Conservation (phyloP, 306 rosid genomes). For the Acacia melanoxylon region DNA sequence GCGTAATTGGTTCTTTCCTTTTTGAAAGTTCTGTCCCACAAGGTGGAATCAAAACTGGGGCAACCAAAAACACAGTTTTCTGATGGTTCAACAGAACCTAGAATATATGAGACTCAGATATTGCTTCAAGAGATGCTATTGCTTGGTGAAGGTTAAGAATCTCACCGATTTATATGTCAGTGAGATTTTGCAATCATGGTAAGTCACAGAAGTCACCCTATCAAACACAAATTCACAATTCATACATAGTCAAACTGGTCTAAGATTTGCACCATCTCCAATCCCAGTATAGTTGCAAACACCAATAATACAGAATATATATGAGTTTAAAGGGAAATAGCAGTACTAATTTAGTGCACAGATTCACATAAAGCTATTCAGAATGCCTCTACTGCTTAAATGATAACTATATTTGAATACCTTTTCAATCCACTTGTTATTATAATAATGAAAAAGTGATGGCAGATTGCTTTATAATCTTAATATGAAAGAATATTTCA, state of each 20-base stretch:
- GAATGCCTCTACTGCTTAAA: neutral
- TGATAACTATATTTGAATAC: neutral
- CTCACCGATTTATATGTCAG: slow-evolving; percentile 49
- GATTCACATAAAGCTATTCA: neutral
- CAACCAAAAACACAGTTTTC: slow-evolving; percentile 53
- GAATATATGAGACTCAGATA: slow-evolving; percentile 38
- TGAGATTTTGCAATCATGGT: slow-evolving; percentile 38
- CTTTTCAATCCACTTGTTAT: neutral
- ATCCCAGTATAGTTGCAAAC: neutral
- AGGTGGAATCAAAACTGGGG: slow-evolving; percentile 48
- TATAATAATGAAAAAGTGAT: neutral
- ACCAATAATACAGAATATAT: neutral
- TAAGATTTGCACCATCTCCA: neutral
- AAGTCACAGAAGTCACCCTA: neutral
- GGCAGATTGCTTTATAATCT: neutral
- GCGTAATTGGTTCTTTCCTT: slow-evolving; percentile 41
- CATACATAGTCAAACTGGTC: neutral
- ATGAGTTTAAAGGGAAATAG: neutral
- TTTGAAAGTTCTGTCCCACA: slow-evolving; percentile 47
- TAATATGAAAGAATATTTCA: neutral
- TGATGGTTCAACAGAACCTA: slow-evolving; percentile 51
- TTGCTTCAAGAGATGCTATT: slow-evolving; percentile 50
- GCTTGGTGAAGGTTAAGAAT: slow-evolving; percentile 42
- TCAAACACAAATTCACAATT: neutral
- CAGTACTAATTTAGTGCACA: neutral